phyloP scores from a whole-genome alignment of 768 basidiomycete genomes.

The Lactifluus echinatus region DNA sequence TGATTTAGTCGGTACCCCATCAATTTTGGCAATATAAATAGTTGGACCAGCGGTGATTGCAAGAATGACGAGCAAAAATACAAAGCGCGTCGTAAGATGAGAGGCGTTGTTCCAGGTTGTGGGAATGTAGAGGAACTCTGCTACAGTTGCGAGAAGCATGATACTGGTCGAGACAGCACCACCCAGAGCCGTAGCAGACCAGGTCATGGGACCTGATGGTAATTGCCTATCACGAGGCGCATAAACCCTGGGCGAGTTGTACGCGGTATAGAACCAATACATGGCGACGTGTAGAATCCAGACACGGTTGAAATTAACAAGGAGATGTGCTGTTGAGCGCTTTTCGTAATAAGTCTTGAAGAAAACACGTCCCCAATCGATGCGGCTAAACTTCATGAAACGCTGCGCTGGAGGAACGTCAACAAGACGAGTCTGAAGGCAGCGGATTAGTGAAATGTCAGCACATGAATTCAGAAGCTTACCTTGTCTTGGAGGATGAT shows the following conservation, averaged over 20 bases:
- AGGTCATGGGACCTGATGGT: constrained; percentile 85
- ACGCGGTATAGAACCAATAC: constrained; percentile 98
- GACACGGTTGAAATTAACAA: constrained; percentile 98
- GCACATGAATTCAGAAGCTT: constrained; percentile 23
- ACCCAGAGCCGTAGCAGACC: constrained; percentile 93
- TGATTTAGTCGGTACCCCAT: constrained; percentile 47
- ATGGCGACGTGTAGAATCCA: constrained; percentile 94
- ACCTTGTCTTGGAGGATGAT: constrained; percentile 87
- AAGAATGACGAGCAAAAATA: constrained; percentile 88
- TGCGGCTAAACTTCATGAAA: constrained; percentile 82
- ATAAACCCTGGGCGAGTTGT: constrained; percentile 90
- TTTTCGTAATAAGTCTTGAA: constrained; percentile 99
- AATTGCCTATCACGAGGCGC: constrained; percentile 53
- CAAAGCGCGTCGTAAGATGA: constrained; percentile 86
- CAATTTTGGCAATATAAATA: constrained; percentile 83
- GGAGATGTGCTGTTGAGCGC: constrained; percentile 83
- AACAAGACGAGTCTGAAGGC: constrained; percentile 71
- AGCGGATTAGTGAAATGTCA: constrained; percentile 1
- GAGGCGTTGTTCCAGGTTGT: constrained; percentile 99
- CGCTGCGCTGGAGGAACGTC: constrained; percentile 89
- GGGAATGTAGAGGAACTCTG: constrained; percentile 95
- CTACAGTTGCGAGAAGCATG: constrained; percentile 89
- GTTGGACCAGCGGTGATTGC: constrained; percentile 91
- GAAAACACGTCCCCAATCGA: constrained; percentile 93
- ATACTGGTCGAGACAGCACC: constrained; percentile 89